These are phyloP conservation scores for Schrenkiella parvula DNA, from an alignment of 345 rosid genomes.

Conservation along the genomic window DNA sequence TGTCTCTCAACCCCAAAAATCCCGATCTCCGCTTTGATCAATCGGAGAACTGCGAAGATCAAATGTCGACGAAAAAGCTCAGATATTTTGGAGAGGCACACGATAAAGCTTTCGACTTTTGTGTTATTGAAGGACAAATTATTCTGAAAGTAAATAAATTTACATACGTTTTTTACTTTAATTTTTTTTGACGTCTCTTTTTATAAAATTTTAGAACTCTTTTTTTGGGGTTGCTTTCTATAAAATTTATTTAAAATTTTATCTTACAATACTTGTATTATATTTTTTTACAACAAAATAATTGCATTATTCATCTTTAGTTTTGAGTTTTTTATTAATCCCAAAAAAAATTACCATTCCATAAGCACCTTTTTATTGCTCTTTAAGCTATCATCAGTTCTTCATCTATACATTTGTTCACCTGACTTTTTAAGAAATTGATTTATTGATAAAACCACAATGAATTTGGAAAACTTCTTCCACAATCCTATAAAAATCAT, in stretches of 20 bases:
- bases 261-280: too few species aligned
- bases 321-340: not conserved
- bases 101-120: not conserved
- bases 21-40: not conserved
- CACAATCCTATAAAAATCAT: not conserved
- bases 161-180: not conserved
- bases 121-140: not conserved
- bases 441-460: not conserved
- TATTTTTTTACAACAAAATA: too few species aligned
- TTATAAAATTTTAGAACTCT: not conserved
- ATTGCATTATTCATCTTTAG: too few species aligned
- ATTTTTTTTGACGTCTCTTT: not conserved
- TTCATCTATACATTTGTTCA: not conserved
- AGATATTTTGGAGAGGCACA: not conserved
- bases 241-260: too few species aligned
- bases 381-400: not conserved
- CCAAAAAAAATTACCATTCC: not conserved
- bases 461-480: not conserved
- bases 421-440: not conserved
- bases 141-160: not conserved
- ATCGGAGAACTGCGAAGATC: not conserved
- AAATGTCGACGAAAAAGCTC: conserved; percentile 1
- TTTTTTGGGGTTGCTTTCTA: too few species aligned
- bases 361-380: not conserved
- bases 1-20: not conserved